Conservation (phyloP, 176 grass and related monocot species). For the Oryza glumipatula region DNA sequence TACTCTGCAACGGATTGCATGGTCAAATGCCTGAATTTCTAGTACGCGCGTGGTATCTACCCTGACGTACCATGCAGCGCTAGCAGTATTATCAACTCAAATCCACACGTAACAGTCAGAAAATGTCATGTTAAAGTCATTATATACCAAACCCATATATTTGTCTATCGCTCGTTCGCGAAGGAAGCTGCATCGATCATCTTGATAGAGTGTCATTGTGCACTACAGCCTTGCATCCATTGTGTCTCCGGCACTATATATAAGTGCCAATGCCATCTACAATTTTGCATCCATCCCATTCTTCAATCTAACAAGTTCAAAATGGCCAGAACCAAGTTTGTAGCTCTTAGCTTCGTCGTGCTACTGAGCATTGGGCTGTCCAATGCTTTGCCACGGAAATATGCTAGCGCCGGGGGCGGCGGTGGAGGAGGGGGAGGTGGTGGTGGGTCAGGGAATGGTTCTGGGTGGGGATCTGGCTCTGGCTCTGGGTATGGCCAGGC, state of each 20-base stretch:
- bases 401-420: neutral
- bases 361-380: neutral
- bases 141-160: neutral
- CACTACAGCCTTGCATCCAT: neutral
- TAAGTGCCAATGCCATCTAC: neutral
- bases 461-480: neutral
- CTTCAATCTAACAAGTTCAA: neutral
- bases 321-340: neutral
- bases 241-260: neutral
- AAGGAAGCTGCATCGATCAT: neutral
- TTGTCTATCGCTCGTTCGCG: neutral
- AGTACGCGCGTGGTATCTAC: neutral
- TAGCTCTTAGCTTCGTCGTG: neutral
- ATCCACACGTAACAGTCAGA: neutral
- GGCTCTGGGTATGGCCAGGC: neutral
- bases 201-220: neutral
- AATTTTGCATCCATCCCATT: neutral
- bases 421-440: too few relatives aligned
- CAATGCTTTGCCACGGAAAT: neutral
- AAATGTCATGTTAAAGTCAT: neutral
- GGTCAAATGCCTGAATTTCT: neutral
- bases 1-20: too few relatives aligned
- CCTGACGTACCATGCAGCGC: too few relatives aligned
- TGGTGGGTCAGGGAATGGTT: neutral
- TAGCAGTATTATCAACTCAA: neutral